A percentile compares a stretch with the other conserved stretches of the same genome.
phyloP scores from a whole-genome alignment of 257 asterid genomes.

The Petunia secreta region DNA sequence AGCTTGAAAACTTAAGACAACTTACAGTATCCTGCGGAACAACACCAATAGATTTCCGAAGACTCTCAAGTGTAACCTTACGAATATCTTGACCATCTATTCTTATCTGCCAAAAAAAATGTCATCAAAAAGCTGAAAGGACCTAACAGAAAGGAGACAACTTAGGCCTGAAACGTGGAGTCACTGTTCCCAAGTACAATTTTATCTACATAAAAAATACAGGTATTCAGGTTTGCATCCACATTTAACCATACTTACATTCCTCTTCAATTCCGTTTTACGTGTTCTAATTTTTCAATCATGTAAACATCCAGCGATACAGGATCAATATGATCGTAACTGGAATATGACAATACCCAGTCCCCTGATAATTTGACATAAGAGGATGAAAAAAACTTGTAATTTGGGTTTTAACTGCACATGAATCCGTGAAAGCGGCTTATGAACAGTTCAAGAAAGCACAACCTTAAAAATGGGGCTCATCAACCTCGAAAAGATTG shows the following conservation, averaged over 20 bases:
- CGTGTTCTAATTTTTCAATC: not conserved
- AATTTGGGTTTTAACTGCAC: not conserved
- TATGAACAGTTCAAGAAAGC: not conserved
- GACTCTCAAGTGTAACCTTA: constrained; percentile 84
- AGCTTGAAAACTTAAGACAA: constrained; percentile 28
- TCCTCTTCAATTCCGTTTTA: not conserved
- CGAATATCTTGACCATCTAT: constrained; percentile 94
- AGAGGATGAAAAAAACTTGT: not conserved
- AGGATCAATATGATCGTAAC: constrained; percentile 9
- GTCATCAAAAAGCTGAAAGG: not conserved
- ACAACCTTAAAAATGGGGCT: not conserved
- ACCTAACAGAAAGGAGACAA: constrained; percentile 17
- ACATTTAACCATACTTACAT: not conserved
- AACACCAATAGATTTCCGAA: constrained; percentile 87
- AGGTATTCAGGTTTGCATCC: not conserved
- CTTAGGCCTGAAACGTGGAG: not conserved
- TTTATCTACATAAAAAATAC: not conserved
- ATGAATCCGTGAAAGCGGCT: not conserved
- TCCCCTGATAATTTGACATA: constrained; percentile 4
- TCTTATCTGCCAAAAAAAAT: constrained; percentile 59
- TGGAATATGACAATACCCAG: not conserved
- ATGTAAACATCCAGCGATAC: constrained; percentile 3
- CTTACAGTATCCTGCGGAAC: constrained; percentile 99
- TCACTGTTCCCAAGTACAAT: constrained; percentile 16
- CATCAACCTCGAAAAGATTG: constrained; percentile 19